Base-by-base conservation (phyloP, 148 eudicot species). In the Fagopyrum homotropicum region DNA sequence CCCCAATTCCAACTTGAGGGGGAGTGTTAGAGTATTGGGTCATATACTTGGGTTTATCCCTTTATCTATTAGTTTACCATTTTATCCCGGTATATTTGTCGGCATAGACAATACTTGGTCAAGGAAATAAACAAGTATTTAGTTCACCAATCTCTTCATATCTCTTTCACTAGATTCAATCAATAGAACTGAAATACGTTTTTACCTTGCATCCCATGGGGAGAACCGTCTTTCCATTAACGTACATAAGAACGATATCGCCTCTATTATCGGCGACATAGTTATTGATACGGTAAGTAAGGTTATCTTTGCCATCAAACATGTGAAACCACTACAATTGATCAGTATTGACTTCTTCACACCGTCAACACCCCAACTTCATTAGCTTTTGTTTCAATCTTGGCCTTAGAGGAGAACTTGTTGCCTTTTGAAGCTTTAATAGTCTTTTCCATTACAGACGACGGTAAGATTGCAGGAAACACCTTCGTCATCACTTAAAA, bases 151-250 rank as follows among this genome's bases (percentile, higher is more conserved):
- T 22, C 26, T 22, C 26, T 0, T 22, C 26, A 22, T 48, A 22
- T 48, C 50, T 48, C 50, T 1, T 10, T 57, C 64, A 57, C 19
- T 4, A 59, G 29, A 5, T 19, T 1, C n/a, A 19, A 6, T 56
- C 61, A 56, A 14, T 7, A 11, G n/a, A 51, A n/a, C 0, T 5
- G 14, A 1, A 14, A 26, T 22, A 7, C 40, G 10, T 12, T 9
- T 26, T 5, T 84, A 89, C 93, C 93, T 91, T 91, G 66, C 93
- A 90, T 22, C 93, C 91, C 69, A 91, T 82, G 69, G 97, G 89
- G 78, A 91, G 86, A 57, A 91, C 83, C 48, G 88, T 81, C 43
- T 77, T 84, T 75, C 97, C 97, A n/a, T 73, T 76, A 63, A 86
- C 87, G 74, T 91, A 89, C 93, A 91, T 91, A 64, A 91, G 91